Percentiles rank a stretch among this genome's conserved stretches.
Evolutionary conservation across 805 yeast genomes (phyloP).

Genomic region (Zygosaccharomyces bailii): DNA sequence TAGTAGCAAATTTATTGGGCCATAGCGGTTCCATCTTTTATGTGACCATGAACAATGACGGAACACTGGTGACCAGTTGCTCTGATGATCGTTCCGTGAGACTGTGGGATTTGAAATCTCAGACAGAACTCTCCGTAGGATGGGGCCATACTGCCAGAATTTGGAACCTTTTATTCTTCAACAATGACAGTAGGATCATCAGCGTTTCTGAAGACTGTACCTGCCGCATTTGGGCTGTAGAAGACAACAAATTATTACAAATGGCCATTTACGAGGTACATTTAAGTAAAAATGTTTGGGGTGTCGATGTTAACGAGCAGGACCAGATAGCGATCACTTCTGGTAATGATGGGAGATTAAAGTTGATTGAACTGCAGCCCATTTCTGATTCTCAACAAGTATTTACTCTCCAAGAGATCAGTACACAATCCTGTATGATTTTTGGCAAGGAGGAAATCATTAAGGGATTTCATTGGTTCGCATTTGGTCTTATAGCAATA

Average conservation of each 20-base stretch:
- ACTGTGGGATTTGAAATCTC: slow-evolving; percentile 61
- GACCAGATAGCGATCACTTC: slow-evolving; percentile 66
- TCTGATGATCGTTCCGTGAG: slow-evolving; percentile 92
- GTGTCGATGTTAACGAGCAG: slow-evolving; percentile 52
- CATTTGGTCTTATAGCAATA: slow-evolving; percentile 45
- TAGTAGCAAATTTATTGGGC: slow-evolving; percentile 56
- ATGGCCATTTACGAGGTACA: slow-evolving; percentile 59
- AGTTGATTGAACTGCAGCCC: slow-evolving; percentile 53
- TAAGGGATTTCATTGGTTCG: slow-evolving; percentile 55
- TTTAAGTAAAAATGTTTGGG: slow-evolving; percentile 86
- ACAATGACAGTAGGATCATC: slow-evolving; percentile 41
- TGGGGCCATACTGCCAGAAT: slow-evolving; percentile 98
- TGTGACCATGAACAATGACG: slow-evolving; percentile 57
- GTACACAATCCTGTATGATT: slow-evolving; percentile 23
- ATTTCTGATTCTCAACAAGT: slow-evolving; percentile 29
- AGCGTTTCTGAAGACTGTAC: slow-evolving; percentile 88
- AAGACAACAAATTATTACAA: slow-evolving; percentile 27
- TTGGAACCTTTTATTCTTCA: slow-evolving; percentile 70
- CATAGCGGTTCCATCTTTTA: slow-evolving; percentile 94
- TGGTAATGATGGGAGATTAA: slow-evolving; percentile 88
- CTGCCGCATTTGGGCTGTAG: slow-evolving; percentile 68
- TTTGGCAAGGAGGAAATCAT: slow-evolving; percentile 51
- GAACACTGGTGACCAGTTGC: slow-evolving; percentile 64
- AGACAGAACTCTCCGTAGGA: slow-evolving; percentile 65
- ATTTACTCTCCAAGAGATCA: slow-evolving; percentile 37